These are phyloP conservation scores for Mucor indicus DNA, from an alignment of 371 early-diverging fungal genomes.

Conservation along the genomic window DNA sequence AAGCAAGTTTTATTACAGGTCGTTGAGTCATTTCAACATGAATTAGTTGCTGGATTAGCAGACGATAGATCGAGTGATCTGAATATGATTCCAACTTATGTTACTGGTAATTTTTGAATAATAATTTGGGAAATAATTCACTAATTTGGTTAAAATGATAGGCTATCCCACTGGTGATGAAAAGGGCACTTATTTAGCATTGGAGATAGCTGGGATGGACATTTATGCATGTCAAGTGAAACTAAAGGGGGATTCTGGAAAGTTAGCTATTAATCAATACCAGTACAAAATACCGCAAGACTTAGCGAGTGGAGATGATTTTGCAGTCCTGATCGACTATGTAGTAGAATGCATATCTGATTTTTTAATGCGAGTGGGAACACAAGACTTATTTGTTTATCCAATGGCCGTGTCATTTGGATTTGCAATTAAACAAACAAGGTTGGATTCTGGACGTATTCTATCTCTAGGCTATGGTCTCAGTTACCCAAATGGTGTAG, in stretches of 20 bases:
- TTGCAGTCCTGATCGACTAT: slow-evolving; percentile 78
- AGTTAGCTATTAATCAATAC: slow-evolving; percentile 48
- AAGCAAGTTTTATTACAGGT: slow-evolving; percentile 18
- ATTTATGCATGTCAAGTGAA: slow-evolving; percentile 51
- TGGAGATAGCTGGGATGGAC: slow-evolving; percentile 89
- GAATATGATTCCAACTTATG: slow-evolving; percentile 53
- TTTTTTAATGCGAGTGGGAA: slow-evolving; percentile 41
- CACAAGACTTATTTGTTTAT: slow-evolving; percentile 47
- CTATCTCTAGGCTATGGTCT: slow-evolving; percentile 40
- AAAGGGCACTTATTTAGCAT: slow-evolving; percentile 84
- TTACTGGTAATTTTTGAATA: slow-evolving; percentile 31
- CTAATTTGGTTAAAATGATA: slow-evolving; percentile 4
- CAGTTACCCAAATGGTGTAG: slow-evolving; percentile 44
- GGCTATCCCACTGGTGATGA: slow-evolving; percentile 83
- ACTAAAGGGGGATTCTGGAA: slow-evolving; percentile 46
- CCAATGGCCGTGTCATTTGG: slow-evolving; percentile 50
- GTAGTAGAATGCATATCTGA: slow-evolving; percentile 70
- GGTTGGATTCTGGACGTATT: slow-evolving; percentile 35
- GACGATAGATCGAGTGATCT: slow-evolving; percentile 48
- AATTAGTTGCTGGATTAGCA: slow-evolving; percentile 35
- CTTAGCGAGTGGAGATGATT: slow-evolving; percentile 62
- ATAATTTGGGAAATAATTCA: too few relatives aligned
- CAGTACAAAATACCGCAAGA: slow-evolving; percentile 83
- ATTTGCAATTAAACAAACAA: slow-evolving; percentile 45
- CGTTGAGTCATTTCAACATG: slow-evolving; percentile 30